Conservation (phyloP, 2,329 filamentous ascomycete species). For the Pseudonectria buxi region DNA sequence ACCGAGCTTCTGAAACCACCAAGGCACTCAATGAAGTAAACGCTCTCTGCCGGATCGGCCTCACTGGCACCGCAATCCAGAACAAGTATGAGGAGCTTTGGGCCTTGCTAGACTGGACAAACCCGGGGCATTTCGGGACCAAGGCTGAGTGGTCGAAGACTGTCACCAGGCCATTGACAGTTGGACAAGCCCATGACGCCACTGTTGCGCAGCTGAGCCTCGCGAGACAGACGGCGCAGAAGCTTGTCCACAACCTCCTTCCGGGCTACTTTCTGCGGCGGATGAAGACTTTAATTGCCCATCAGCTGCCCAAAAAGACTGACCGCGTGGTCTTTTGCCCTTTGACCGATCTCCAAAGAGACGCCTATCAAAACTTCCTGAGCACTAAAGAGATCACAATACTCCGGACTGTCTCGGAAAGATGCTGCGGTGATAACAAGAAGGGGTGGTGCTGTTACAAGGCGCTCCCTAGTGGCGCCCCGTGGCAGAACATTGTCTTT, state of each 20-base stretch:
- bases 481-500: conserved; percentile 76
- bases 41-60: conserved; percentile 80
- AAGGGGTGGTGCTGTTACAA: conserved; percentile 76
- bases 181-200: conserved; percentile 90
- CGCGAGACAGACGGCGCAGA: conserved; percentile 73
- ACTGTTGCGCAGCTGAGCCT: conserved; percentile 74
- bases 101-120: conserved; percentile 94
- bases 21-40: conserved; percentile 87
- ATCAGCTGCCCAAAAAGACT: conserved; percentile 90
- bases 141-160: conserved; percentile 69
- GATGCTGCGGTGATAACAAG: conserved; percentile 58
- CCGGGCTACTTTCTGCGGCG: conserved; percentile 86
- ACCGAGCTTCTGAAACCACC: conserved; percentile 67
- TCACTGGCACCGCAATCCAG: conserved; percentile 94
- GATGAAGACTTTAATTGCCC: conserved; percentile 86
- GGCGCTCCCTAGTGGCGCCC: conserved; percentile 51
- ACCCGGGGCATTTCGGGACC: conserved; percentile 64
- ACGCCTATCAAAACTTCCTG: conserved; percentile 80
- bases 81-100: conserved; percentile 97
- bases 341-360: conserved; percentile 70
- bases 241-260: conserved; percentile 79
- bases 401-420: conserved; percentile 61
- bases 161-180: conserved; percentile 71
- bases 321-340: conserved; percentile 95
- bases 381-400: conserved; percentile 58